Evolutionary conservation across 2,329 filamentous ascomycete species (phyloP), one percentile per base, ranked within the genome.

Genomic region (Tolypocladium endophyticum): DNA sequence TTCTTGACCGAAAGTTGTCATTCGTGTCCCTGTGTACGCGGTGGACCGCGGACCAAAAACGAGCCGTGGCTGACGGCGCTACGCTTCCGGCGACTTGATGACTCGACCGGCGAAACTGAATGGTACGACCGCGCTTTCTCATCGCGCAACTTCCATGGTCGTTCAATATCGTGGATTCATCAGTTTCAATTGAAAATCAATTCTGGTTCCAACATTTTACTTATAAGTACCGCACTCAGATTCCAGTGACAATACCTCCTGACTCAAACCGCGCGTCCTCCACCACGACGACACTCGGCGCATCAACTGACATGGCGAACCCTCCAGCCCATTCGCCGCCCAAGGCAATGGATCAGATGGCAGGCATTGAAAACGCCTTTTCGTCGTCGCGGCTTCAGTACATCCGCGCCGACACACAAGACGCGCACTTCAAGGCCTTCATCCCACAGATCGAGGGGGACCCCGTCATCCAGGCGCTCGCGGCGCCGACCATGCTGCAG

Each of bases 321-420:
- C 28, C 18, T 12, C 3, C 50, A 14, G 8, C 4, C 18, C 8
- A 20, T 20, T 4, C 18, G 20, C 30, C 50, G 18, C 28, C 4
- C 4, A 2, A 35, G 9, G 28, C 28, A 53, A 35, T 35, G 50
- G 50, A n/a, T 3, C 4, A 33, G 28, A 11, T 20, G 16, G 6
- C 28, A 12, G 47, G 35, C 20, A 23, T 53, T 30, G 3, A 14
- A 18, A 35, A 53, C 50, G 61, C 41, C 8, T 66, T 61, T 35
- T 60, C 58, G 56, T 64, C 65, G n/a, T 20, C 59, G 33, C 61
- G 64, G 28, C 64, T 66, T 6, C 58, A 57, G 20, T 65, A 64
- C 57, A 60, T 63, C 56, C 61, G 60, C 39, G 59, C 61, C 33
- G 63, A 66, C 57, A 59, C 60, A 25, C 55, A 54, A 18, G 55